phyloP scores from a whole-genome alignment of 2,329 filamentous ascomycete species.

The Xylariales sp. region DNA sequence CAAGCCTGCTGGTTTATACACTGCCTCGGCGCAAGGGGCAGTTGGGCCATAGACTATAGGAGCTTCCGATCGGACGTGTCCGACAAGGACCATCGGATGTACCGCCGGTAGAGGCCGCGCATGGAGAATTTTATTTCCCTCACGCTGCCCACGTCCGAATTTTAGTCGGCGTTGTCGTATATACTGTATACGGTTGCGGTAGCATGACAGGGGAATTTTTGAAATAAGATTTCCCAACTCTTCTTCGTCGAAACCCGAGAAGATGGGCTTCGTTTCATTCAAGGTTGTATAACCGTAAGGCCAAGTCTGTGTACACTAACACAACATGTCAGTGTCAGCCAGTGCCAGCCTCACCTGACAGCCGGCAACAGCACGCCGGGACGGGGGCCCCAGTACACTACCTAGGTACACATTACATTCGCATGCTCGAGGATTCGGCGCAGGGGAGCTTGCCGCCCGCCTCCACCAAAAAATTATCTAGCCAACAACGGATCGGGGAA shows the following conservation, averaged over 20 bases:
- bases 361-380: not conserved
- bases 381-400: not conserved
- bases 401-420: too few relatives aligned
- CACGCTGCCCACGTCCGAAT: conserved; percentile 8
- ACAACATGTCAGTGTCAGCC: not conserved
- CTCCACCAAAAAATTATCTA: not conserved
- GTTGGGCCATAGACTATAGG: conserved; percentile 9
- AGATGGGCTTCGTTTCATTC: too few relatives aligned
- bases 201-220: not conserved
- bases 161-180: not conserved
- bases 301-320: too few relatives aligned
- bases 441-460: conserved; percentile 12
- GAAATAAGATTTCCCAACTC: not conserved
- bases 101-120: not conserved
- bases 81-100: conserved; percentile 28
- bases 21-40: conserved; percentile 43
- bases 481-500: conserved; percentile 24
- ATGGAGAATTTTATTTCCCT: conserved; percentile 32
- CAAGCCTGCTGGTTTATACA: conserved; percentile 16
- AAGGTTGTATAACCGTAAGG: too few relatives aligned
- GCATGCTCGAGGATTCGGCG: too few relatives aligned
- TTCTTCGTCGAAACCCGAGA: too few relatives aligned
- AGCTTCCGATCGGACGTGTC: conserved; percentile 34
- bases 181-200: not conserved
- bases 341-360: not conserved